phyloP scores from a whole-genome alignment of 2,329 filamentous ascomycete genomes.

The Pseudocercospora cruenta region DNA sequence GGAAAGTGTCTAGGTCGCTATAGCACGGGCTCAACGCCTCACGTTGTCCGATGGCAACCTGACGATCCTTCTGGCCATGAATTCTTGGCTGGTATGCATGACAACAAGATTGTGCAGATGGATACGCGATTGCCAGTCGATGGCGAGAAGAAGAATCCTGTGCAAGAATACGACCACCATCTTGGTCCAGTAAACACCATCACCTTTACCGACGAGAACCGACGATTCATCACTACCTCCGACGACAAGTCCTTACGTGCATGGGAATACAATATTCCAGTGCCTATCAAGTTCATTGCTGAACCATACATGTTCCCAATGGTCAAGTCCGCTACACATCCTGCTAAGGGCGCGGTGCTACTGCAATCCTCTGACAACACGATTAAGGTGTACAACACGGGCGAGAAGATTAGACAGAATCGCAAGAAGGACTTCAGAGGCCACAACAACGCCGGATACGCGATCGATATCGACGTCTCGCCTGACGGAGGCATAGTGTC shows the following conservation, averaged over 20 bases:
- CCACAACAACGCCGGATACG: constrained; percentile 93
- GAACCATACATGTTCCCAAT: constrained; percentile 98
- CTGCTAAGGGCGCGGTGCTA: constrained; percentile 89
- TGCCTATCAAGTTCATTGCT: constrained; percentile 97
- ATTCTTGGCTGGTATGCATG: constrained; percentile 94
- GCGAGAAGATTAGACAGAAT: constrained; percentile 95
- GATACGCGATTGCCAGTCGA: constrained; percentile 70
- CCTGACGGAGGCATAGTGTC: constrained; percentile 91
- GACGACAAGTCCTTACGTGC: constrained; percentile 95
- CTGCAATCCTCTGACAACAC: constrained; percentile 96
- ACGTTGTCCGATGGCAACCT: constrained; percentile 93
- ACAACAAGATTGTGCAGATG: constrained; percentile 99
- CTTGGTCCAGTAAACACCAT: constrained; percentile 97
- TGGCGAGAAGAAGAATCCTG: constrained; percentile 61
- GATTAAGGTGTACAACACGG: constrained; percentile 91
- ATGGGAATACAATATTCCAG: constrained; percentile 98
- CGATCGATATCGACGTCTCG: constrained; percentile 83
- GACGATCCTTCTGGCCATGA: constrained; percentile 76
- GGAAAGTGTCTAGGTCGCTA: constrained; percentile 86
- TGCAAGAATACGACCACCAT: constrained; percentile 98
- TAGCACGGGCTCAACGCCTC: constrained; percentile 90
- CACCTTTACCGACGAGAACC: constrained; percentile 90
- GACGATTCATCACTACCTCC: constrained; percentile 95
- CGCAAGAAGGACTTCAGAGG: constrained; percentile 95
- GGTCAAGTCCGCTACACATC: constrained; percentile 81